Conservation (phyloP, 2,329 filamentous ascomycete genomes). For the Thelonectria discophora region DNA sequence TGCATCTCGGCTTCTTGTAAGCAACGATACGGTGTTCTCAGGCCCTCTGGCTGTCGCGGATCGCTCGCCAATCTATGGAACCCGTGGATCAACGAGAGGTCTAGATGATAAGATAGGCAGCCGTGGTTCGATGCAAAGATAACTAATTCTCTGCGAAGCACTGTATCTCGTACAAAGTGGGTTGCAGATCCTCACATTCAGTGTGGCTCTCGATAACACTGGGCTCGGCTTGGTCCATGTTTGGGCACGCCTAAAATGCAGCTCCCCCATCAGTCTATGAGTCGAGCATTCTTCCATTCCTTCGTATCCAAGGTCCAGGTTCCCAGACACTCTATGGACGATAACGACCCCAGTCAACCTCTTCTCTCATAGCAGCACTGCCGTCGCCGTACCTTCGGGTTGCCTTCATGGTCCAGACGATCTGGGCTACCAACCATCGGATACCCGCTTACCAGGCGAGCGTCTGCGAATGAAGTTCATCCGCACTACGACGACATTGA, state of each 20-base stretch:
- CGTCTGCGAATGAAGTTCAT: conserved; percentile 9
- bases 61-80: conserved; percentile 15
- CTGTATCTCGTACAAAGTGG: not conserved
- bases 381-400: not conserved
- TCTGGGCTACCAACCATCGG: not conserved
- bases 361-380: conserved; percentile 6
- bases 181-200: not conserved
- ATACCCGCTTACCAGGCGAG: not conserved
- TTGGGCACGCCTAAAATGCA: conserved; percentile 2
- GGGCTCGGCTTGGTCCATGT: too few relatives aligned
- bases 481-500: conserved; percentile 8
- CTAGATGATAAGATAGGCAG: conserved; percentile 4
- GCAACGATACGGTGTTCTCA: too few relatives aligned
- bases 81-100: conserved; percentile 7
- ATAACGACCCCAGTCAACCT: conserved; percentile 6
- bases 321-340: not conserved
- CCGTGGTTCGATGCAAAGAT: not conserved
- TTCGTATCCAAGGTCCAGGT: too few relatives aligned
- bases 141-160: not conserved
- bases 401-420: conserved; percentile 3
- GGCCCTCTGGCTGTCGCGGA: too few relatives aligned
- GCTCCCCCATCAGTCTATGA: not conserved
- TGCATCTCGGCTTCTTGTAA: too few relatives aligned
- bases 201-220: too few relatives aligned
- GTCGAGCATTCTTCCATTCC: not conserved